Percentiles rank a stretch among this genome's conserved stretches.
These are phyloP conservation scores for Boletus vinaceobasis DNA, from an alignment of 768 basidiomycete species.

Conservation along the genomic window DNA sequence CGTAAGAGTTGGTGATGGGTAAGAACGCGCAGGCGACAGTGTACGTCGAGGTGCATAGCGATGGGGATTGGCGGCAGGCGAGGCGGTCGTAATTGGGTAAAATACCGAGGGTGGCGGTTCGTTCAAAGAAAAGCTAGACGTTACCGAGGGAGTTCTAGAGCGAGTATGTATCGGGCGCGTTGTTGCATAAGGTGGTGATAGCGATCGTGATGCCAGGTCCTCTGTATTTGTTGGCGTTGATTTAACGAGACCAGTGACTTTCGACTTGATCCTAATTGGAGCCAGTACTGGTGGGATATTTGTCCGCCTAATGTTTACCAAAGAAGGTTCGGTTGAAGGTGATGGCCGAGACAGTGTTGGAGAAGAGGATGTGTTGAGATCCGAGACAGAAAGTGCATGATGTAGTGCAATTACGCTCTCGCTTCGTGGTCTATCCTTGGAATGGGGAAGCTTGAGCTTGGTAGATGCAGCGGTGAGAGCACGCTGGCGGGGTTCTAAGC, in stretches of 20 bases:
- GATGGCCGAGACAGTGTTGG: conserved; percentile 14
- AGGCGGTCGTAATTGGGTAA: conserved; percentile 56
- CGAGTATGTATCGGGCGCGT: conserved; percentile 29
- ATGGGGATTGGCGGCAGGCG: conserved; percentile 57
- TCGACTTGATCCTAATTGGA: conserved; percentile 55
- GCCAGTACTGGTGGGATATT: conserved; percentile 16
- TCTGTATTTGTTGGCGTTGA: conserved; percentile 10
- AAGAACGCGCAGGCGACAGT: conserved; percentile 33
- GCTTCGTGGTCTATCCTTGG: conserved; percentile 32
- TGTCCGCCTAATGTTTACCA: conserved; percentile 11
- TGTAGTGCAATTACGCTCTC: conserved; percentile 27
- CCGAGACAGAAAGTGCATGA: conserved; percentile 25
- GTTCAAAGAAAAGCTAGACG: conserved; percentile 25
- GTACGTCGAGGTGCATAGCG: conserved; percentile 42
- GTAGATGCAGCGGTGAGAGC: conserved; percentile 23
- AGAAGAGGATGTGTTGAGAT: conserved; percentile 13
- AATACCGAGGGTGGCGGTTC: conserved; percentile 32
- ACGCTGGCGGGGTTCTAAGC: conserved; percentile 30
- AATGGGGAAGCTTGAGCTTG: conserved; percentile 27
- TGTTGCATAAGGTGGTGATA: conserved; percentile 31
- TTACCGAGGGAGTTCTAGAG: conserved; percentile 29
- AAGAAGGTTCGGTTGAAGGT: conserved; percentile 13
- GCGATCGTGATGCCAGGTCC: conserved; percentile 40
- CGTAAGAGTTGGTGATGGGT: conserved; percentile 22
- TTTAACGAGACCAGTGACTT: conserved; percentile 50